These are phyloP conservation scores for Puccinia hordei DNA, from an alignment of 1,284 basidiomycete genomes.

Conservation along the genomic window DNA sequence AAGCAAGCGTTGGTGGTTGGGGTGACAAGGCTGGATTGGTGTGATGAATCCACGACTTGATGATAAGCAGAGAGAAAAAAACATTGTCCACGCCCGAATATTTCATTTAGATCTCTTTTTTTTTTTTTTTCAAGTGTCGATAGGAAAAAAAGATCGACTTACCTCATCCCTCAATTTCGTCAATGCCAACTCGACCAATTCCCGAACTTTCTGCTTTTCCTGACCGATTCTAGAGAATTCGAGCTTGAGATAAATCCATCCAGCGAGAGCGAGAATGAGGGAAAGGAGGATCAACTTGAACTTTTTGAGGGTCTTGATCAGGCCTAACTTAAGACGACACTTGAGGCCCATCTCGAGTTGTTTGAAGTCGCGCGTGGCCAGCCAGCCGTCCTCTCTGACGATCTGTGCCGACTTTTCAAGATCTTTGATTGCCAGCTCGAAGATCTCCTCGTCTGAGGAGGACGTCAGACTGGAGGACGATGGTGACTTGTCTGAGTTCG, in stretches of 20 bases:
- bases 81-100: too few species aligned
- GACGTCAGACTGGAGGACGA: neutral
- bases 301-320: conserved; percentile 68
- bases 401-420: conserved; percentile 77
- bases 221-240: conserved; percentile 64
- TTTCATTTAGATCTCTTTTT: too few species aligned
- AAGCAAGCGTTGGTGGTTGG: conserved; percentile 74
- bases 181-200: conserved; percentile 76
- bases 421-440: conserved; percentile 78
- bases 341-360: conserved; percentile 67
- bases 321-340: conserved; percentile 72
- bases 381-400: conserved; percentile 71
- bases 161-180: conserved; percentile 77
- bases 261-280: conserved; percentile 60
- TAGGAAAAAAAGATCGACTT: too few species aligned
- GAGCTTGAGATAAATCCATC: conserved; percentile 40
- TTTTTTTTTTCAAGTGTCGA: too few species aligned
- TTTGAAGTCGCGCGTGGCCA: conserved; percentile 71
- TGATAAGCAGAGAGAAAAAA: conserved; percentile 8
- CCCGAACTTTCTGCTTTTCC: conserved; percentile 73
- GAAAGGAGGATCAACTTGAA: conserved; percentile 72
- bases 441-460: conserved; percentile 68
- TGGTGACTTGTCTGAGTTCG: conserved; percentile 57
- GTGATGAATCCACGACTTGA: conserved; percentile 74
- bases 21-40: conserved; percentile 77